Conservation (phyloP, 805 yeast genomes). For the Pichia ethanolica region DNA sequence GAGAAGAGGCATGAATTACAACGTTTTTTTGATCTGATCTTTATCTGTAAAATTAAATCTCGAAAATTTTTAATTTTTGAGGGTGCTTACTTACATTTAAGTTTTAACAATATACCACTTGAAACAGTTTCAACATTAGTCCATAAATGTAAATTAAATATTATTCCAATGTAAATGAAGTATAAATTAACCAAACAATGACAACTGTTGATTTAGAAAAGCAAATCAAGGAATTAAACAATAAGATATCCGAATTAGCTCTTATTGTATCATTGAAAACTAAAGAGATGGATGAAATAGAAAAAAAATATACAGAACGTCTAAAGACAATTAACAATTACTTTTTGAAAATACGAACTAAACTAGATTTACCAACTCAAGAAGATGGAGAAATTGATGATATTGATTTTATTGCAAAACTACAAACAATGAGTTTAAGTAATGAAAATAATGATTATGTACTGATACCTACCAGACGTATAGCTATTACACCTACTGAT, state of each 20-base stretch:
- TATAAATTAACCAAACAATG: background rate
- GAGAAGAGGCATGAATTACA: too few species aligned
- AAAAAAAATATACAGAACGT: slow-evolving; percentile 17
- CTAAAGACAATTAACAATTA: slow-evolving; percentile 17
- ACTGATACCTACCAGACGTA: slow-evolving; percentile 17
- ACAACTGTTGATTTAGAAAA: background rate
- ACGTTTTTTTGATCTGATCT: too few species aligned
- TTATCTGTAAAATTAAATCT: too few species aligned
- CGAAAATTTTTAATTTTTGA: too few species aligned
- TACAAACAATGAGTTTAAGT: background rate
- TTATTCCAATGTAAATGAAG: too few species aligned
- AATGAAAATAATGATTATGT: slow-evolving; percentile 12
- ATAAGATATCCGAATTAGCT: slow-evolving; percentile 28
- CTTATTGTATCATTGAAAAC: slow-evolving; percentile 31
- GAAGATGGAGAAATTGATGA: slow-evolving; percentile 2
- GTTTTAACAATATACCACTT: too few species aligned
- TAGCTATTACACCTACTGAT: background rate
- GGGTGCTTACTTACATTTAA: too few species aligned
- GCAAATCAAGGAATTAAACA: slow-evolving; percentile 16
- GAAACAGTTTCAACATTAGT: too few species aligned
- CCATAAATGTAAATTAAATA: too few species aligned
- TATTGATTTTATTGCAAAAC: background rate
- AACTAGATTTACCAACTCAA: slow-evolving; percentile 4
- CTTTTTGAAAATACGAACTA: slow-evolving; percentile 12
- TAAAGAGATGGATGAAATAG: slow-evolving; percentile 30